phyloP scores from a whole-genome alignment of 2,329 filamentous ascomycete species.

The Paraconiothyrium brasiliense region DNA sequence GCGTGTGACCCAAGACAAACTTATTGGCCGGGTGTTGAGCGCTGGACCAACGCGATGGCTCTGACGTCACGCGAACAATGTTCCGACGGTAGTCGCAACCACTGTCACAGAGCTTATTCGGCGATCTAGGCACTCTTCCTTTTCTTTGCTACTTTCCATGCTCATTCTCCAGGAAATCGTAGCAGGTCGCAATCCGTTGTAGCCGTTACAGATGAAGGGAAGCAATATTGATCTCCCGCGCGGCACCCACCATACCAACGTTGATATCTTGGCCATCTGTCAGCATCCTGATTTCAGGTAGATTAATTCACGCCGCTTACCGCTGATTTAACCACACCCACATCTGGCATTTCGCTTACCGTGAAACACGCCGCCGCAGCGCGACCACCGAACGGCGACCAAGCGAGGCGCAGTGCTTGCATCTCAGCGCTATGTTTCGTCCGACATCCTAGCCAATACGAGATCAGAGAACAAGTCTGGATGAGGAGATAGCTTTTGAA shows the following conservation, averaged over 20 bases:
- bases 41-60: not conserved
- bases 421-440: not conserved
- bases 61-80: not conserved
- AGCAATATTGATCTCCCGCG: no score
- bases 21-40: not conserved
- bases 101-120: not conserved
- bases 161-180: no score
- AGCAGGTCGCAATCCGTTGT: no score
- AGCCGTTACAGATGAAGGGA: no score
- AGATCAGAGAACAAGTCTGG: not conserved
- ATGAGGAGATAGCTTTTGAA: slow-evolving; percentile 4
- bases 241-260: no score
- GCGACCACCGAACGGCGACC: not conserved
- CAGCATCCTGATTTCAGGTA: not conserved
- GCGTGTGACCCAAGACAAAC: not conserved
- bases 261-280: no score
- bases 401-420: slow-evolving; percentile 24
- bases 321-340: no score
- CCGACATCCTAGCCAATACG: not conserved
- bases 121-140: not conserved
- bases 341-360: not conserved
- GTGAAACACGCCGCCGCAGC: not conserved
- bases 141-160: no score
- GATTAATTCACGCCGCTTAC: not conserved
- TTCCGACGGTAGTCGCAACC: not conserved